Evolutionary conservation across 1,139 yeast genomes (phyloP).

Genomic region (Pichia sp.): DNA sequence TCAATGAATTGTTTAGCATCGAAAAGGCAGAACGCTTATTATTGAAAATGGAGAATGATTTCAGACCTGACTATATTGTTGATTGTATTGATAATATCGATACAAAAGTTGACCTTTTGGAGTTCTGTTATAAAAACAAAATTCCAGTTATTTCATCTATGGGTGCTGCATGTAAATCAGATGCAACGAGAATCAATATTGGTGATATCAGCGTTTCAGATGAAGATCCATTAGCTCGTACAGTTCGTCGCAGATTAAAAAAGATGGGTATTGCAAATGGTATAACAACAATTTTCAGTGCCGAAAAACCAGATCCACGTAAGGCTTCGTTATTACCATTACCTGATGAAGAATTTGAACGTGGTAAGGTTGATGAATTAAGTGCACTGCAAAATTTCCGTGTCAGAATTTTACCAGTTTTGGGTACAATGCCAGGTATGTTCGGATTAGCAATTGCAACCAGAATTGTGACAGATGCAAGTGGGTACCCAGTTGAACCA

Average conservation of each 20-base stretch:
- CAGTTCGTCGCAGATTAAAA: conserved; percentile 77
- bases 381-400: conserved; percentile 85
- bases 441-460: conserved; percentile 90
- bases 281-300: conserved; percentile 84
- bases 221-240: conserved; percentile 89
- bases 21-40: conserved; percentile 52
- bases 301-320: conserved; percentile 93
- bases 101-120: conserved; percentile 83
- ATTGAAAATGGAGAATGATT: conserved; percentile 37
- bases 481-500: conserved; percentile 85
- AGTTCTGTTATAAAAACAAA: conserved; percentile 55
- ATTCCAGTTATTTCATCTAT: conserved; percentile 77
- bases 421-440: conserved; percentile 95
- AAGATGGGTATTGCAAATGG: conserved; percentile 68
- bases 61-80: conserved; percentile 61
- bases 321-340: conserved; percentile 84
- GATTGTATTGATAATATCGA: conserved; percentile 96
- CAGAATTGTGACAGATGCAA: conserved; percentile 65
- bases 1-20: conserved; percentile 70
- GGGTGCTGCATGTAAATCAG: conserved; percentile 93
- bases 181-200: conserved; percentile 74
- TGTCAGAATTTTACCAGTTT: conserved; percentile 86
- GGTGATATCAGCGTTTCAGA: conserved; percentile 76
- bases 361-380: conserved; percentile 81
- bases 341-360: conserved; percentile 68